Percentiles rank a stretch among this genome's conserved stretches.
Conservation (phyloP, 768 basidiomycete genomes). For the Suillus paluster region DNA sequence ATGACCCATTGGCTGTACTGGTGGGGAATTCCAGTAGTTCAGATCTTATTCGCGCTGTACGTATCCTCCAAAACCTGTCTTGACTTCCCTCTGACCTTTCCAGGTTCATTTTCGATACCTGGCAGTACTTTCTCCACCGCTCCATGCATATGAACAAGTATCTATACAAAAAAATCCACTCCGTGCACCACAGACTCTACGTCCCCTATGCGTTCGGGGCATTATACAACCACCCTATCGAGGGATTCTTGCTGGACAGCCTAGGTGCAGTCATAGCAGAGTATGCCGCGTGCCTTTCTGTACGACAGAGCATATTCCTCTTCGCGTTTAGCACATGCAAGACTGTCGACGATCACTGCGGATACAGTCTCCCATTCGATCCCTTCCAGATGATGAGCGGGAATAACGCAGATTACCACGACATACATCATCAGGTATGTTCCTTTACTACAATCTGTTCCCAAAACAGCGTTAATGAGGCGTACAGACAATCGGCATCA, state of each 20-base stretch:
- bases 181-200: conserved; percentile 93
- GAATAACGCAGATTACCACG: conserved; percentile 97
- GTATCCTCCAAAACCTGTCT: conserved; percentile 37
- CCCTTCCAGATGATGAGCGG: conserved; percentile 83
- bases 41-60: conserved; percentile 82
- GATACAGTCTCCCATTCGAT: conserved; percentile 89
- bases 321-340: conserved; percentile 87
- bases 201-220: conserved; percentile 97
- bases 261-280: conserved; percentile 83
- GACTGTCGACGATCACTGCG: conserved; percentile 96
- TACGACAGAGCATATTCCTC: conserved; percentile 83
- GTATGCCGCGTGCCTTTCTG: conserved; percentile 62
- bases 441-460: background rate
- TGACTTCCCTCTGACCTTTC: conserved; percentile 5
- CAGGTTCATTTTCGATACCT: conserved; percentile 94
- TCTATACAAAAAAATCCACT: conserved; percentile 91
- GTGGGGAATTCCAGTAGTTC: conserved; percentile 84
- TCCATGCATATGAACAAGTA: conserved; percentile 89
- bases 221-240: conserved; percentile 95
- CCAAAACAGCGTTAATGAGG: background rate
- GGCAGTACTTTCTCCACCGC: conserved; percentile 98
- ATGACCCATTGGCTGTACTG: conserved; percentile 79
- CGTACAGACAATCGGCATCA: conserved; percentile 65
- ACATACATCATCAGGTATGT: conserved; percentile 91
- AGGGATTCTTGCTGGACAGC: conserved; percentile 90